phyloP scores from a whole-genome alignment of 148 eudicot species.

The Fallopia convolvulus region DNA sequence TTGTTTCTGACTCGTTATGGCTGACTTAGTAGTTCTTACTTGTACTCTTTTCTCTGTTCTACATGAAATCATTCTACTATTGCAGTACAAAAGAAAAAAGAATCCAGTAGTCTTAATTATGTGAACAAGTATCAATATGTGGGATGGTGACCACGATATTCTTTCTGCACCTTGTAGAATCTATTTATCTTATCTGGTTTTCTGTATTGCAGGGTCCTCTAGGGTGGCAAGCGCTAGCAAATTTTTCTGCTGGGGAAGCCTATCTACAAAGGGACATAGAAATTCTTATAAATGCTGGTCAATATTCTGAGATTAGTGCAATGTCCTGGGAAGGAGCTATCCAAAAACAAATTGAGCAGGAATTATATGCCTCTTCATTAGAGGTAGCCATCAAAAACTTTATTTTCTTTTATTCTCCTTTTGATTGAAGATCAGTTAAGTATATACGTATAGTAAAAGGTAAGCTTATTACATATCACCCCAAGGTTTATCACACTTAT shows the following conservation, averaged over 20 bases:
- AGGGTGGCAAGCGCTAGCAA: constrained; percentile 79
- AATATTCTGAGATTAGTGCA: constrained; percentile 62
- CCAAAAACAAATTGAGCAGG: constrained; percentile 87
- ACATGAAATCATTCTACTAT: neutral
- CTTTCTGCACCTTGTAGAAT: constrained; percentile 5
- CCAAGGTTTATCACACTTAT: neutral
- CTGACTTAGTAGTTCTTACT: neutral
- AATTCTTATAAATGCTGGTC: constrained; percentile 39
- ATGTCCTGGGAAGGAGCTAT: constrained; percentile 93
- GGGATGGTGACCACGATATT: neutral
- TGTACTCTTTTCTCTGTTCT: neutral
- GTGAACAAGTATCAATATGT: neutral
- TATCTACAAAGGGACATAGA: constrained; percentile 49
- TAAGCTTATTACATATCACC: neutral
- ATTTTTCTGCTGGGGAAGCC: constrained; percentile 52
- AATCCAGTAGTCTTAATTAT: neutral
- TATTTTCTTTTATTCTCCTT: neutral
- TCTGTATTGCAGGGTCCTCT: constrained; percentile 66
- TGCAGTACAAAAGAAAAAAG: neutral
- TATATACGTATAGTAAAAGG: neutral
- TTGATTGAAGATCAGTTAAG: neutral
- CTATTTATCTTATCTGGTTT: neutral
- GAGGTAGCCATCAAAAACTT: constrained; percentile 35
- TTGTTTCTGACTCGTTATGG: neutral
- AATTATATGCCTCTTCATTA: constrained; percentile 62